These are phyloP conservation scores for Neoarthrinium moseri DNA, from an alignment of 2,329 filamentous ascomycete species.

Conservation along the genomic window DNA sequence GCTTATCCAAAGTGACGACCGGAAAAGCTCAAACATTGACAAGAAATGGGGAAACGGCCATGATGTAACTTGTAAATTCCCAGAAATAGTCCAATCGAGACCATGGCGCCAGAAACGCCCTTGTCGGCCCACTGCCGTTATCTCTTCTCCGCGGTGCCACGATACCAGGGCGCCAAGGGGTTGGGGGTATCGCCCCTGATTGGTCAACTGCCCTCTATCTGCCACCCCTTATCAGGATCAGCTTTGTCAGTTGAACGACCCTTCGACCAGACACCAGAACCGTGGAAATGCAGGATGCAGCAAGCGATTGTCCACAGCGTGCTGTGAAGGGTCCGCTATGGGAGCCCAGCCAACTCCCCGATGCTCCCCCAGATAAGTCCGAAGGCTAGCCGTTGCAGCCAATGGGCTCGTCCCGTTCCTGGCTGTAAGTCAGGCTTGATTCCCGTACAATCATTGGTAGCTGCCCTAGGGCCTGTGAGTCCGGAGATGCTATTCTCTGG, in stretches of 20 bases:
- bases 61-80: too few relatives aligned
- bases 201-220: background rate
- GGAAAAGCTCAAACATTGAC: background rate
- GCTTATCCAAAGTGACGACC: too few relatives aligned
- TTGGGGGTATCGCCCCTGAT: too few relatives aligned
- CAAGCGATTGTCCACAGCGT: too few relatives aligned
- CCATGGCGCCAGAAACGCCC: too few relatives aligned
- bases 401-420: constrained; percentile 13
- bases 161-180: background rate
- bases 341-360: background rate
- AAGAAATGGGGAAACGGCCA: background rate
- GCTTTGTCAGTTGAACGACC: constrained; percentile 1
- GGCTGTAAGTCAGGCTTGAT: constrained; percentile 17
- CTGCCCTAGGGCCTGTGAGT: constrained; percentile 7
- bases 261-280: background rate
- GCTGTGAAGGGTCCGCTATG: too few relatives aligned
- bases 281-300: constrained; percentile 6
- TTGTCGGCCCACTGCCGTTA: constrained; percentile 2
- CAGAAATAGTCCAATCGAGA: too few relatives aligned
- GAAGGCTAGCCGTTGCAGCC: background rate
- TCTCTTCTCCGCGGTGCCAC: constrained; percentile 8
- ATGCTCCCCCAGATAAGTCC: background rate
- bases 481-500: constrained; percentile 26
- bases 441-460: constrained; percentile 16
- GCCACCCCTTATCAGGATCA: background rate